Evolutionary conservation across 2,329 filamentous ascomycete genomes (phyloP).

Genomic region (Exophiala spinifera): DNA sequence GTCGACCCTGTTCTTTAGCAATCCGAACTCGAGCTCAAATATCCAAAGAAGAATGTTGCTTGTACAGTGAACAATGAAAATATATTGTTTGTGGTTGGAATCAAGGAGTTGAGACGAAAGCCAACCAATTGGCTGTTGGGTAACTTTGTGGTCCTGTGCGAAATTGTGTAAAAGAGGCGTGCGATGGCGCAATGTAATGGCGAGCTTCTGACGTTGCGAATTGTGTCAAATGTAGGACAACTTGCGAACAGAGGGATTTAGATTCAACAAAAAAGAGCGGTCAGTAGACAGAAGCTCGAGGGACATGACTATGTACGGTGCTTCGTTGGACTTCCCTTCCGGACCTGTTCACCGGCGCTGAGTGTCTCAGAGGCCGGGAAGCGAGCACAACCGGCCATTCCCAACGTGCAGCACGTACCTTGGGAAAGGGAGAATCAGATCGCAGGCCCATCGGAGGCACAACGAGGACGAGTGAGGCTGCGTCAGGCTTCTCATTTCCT

Average conservation of each 20-base stretch:
- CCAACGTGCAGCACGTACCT: not conserved
- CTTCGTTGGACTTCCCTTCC: not conserved
- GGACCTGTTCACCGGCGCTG: not conserved
- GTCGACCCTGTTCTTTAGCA: not conserved
- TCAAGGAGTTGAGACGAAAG: not conserved
- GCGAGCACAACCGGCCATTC: not conserved
- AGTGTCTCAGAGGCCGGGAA: not conserved
- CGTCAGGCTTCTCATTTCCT: slow-evolving; percentile 9
- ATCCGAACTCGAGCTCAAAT: not conserved
- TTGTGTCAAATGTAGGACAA: not conserved
- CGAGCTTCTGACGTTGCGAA: not conserved
- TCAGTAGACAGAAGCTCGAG: not conserved
- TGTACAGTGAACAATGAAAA: not conserved
- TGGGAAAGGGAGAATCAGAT: not conserved
- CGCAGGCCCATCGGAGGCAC: not conserved
- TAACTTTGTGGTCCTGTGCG: not conserved
- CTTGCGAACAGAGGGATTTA: not conserved
- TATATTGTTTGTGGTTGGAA: not conserved
- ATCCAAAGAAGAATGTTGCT: not conserved
- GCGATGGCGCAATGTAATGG: not conserved
- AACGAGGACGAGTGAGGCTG: not conserved
- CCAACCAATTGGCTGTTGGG: not conserved
- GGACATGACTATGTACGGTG: not conserved
- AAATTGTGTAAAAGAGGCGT: not conserved
- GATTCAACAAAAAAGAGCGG: not conserved